phyloP scores from a whole-genome alignment of 768 basidiomycete genomes.

The Pilatotrama ljubarskyi region DNA sequence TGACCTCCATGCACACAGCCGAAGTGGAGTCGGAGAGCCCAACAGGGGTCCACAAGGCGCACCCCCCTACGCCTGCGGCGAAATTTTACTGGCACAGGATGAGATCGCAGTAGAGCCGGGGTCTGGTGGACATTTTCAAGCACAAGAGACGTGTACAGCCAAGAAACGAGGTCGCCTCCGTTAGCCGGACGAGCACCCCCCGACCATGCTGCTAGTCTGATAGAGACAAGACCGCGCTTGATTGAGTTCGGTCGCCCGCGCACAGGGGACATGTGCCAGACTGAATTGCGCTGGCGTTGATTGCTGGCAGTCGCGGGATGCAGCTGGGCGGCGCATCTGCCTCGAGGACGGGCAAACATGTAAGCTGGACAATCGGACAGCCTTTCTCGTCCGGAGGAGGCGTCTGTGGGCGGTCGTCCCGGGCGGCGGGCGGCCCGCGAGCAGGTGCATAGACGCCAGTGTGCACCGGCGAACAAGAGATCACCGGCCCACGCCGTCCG shows the following conservation, averaged over 20 bases:
- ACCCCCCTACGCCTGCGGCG: neutral
- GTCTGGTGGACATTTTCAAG: neutral
- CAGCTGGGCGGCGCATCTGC: neutral
- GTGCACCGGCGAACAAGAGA: slow-evolving; percentile 8
- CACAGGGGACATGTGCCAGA: neutral
- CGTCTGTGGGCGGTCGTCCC: neutral
- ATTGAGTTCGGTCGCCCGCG: neutral
- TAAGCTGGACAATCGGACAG: neutral
- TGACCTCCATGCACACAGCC: neutral
- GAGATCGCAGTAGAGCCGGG: neutral
- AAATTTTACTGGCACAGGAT: neutral
- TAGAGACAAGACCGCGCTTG: slow-evolving; percentile 4
- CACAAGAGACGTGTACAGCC: neutral
- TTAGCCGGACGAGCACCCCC: neutral
- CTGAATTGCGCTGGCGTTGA: neutral
- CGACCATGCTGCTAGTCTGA: neutral
- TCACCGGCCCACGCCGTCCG: slow-evolving; percentile 9
- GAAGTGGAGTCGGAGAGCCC: neutral
- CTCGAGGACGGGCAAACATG: neutral
- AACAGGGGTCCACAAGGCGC: slow-evolving; percentile 12
- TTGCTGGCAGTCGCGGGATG: neutral
- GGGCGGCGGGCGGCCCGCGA: slow-evolving; percentile 1
- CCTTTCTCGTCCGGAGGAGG: neutral
- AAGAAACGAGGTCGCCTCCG: neutral
- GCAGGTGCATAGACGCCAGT: neutral